Evolutionary conservation across 768 basidiomycete genomes (phyloP).

Genomic region (Tephrocybe sp.): DNA sequence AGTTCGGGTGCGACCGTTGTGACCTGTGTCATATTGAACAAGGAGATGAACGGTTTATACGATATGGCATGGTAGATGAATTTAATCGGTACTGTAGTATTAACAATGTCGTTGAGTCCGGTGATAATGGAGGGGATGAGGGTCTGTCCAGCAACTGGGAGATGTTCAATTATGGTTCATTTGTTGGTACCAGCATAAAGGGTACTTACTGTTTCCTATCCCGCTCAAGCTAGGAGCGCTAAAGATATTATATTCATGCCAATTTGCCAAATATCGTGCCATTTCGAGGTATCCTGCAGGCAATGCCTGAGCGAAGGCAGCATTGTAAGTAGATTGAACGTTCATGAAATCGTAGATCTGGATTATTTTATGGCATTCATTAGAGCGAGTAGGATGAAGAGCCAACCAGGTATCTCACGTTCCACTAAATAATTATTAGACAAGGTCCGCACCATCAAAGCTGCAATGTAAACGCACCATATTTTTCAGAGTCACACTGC

Average conservation of each 20-base stretch:
- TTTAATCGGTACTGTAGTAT: conserved; percentile 50
- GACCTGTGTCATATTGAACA: conserved; percentile 75
- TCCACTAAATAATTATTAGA: conserved; percentile 26
- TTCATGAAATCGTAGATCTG: conserved; percentile 76
- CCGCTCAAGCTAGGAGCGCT: conserved; percentile 45
- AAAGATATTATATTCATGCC: conserved; percentile 72
- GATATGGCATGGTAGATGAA: conserved; percentile 58
- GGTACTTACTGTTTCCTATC: conserved; percentile 60
- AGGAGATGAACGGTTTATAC: conserved; percentile 75
- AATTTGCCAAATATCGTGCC: conserved; percentile 63
- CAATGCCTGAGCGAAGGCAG: conserved; percentile 43
- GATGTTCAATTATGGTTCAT: not conserved
- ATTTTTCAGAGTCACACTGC: conserved; percentile 50
- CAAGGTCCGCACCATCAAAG: not conserved
- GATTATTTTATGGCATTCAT: not conserved
- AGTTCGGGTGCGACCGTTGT: conserved; percentile 48
- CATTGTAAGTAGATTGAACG: conserved; percentile 66
- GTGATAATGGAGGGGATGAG: conserved; percentile 59
- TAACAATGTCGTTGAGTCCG: conserved; percentile 48
- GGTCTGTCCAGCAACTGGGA: conserved; percentile 62
- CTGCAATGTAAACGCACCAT: conserved; percentile 41
- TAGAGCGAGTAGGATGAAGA: not conserved
- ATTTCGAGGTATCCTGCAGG: conserved; percentile 50
- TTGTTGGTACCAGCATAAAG: not conserved
- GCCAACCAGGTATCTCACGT: conserved; percentile 23